Conservation (phyloP, 306 rosid species). For the Betula pendula region DNA sequence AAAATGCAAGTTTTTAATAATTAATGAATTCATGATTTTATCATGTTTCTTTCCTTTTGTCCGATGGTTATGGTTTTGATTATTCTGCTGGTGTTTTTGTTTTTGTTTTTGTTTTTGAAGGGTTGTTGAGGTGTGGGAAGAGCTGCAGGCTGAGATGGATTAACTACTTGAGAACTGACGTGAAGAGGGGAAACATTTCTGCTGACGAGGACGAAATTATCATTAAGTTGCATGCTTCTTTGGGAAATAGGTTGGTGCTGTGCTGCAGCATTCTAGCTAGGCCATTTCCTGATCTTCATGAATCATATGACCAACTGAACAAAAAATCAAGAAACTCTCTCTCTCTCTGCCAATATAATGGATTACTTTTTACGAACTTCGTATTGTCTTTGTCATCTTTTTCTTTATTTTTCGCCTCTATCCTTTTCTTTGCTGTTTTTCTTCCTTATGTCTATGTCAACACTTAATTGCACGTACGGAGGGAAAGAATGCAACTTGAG, state of each 20-base stretch:
- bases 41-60: neutral
- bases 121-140: slow-evolving; percentile 77
- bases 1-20: neutral
- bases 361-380: neutral
- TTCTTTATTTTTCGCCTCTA: neutral
- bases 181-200: slow-evolving; percentile 74
- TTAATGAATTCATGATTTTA: neutral
- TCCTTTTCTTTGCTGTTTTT: too few species aligned
- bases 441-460: too few species aligned
- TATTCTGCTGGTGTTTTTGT: neutral
- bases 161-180: slow-evolving; percentile 68
- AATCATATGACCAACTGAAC: neutral
- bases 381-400: neutral
- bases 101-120: slow-evolving; percentile 35
- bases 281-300: neutral
- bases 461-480: too few species aligned
- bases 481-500: too few species aligned
- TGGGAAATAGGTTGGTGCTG: slow-evolving; percentile 67
- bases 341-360: neutral
- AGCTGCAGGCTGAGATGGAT: slow-evolving; percentile 88
- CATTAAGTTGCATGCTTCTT: slow-evolving; percentile 55
- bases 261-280: neutral
- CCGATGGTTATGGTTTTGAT: neutral
- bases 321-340: neutral
- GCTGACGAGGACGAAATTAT: slow-evolving; percentile 58